Base-by-base conservation (phyloP, 768 basidiomycete species). In the Lanmaoa rubissima region DNA sequence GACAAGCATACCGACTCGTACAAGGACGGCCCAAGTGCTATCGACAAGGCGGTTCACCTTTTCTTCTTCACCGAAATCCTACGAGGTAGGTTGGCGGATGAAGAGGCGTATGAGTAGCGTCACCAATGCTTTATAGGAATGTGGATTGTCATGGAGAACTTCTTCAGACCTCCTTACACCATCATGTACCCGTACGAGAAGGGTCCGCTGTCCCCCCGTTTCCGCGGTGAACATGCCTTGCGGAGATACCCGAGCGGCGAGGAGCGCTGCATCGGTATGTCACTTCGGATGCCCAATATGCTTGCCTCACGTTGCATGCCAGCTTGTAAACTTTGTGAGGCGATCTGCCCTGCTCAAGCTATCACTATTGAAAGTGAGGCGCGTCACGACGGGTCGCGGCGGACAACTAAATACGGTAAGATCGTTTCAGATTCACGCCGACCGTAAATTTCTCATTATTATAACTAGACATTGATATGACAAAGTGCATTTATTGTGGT, bases 21-120 rank as follows among this genome's bases (percentile, higher is more conserved):
- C 78, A 81, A 82, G 67, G 79, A 76, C 53, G 94, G 94, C 0
- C 92, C 90, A 14, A 88, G 87, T 71, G 94, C 97, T 44, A 79
- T 99, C 48, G 94, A 98, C 80, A 98, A 98, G 74, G 95, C 95
- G 47, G 88, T 92, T 42, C 89, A 94, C 72, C 70, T 97, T 48
- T 98, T 98, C 82, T 98, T 99, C 84, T 94, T 99, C 73, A 98
- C 96, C 56, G 97, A 99, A 76, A 97, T 99, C 65, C 76, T 96
- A 69, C 80, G 96, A 82, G 96, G 96, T 94, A 65, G 55, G 85
- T 74, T n/a, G 38, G 1, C 21, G 35, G 42, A 42, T 43, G 34
- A 41, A 61, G 46, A 9, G 43, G 16, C 24, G 38, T 48, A 35
- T 19, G 17, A 26, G 47, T 16, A 10, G 55, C 52, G 48, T 52